Evolutionary conservation across 2,329 filamentous ascomycete genomes (phyloP).

Genomic region (Cephalotrichum gorgonifer): DNA sequence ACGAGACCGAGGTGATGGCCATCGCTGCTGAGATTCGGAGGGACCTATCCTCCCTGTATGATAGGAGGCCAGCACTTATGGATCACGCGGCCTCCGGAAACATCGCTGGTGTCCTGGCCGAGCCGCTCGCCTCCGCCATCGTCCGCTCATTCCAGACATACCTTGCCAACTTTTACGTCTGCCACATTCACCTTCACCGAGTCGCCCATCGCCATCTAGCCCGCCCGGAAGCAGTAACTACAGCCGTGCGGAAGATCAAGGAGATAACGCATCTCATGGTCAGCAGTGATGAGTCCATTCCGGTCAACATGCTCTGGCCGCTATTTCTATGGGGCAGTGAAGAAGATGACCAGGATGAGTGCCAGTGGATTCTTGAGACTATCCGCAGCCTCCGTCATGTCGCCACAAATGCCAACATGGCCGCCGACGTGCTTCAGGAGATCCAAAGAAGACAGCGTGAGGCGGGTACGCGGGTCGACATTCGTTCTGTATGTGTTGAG

Average conservation of each 20-base stretch:
- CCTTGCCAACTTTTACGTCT: conserved; percentile 46
- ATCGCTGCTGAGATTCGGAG: conserved; percentile 37
- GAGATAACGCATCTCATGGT: conserved; percentile 33
- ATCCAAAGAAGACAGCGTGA: conserved; percentile 32
- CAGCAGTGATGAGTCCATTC: conserved; percentile 32
- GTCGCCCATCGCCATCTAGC: conserved; percentile 45
- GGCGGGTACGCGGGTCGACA: conserved; percentile 27
- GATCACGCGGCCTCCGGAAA: conserved; percentile 43
- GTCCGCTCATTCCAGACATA: conserved; percentile 44
- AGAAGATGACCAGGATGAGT: conserved; percentile 34
- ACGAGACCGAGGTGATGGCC: conserved; percentile 48
- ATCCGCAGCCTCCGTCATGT: conserved; percentile 37
- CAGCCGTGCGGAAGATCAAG: conserved; percentile 37
- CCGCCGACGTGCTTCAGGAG: conserved; percentile 32
- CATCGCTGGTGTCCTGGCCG: conserved; percentile 21
- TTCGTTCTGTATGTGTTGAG: conserved; percentile 33
- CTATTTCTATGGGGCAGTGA: conserved; percentile 45
- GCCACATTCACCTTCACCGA: conserved; percentile 44
- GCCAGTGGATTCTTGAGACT: conserved; percentile 38
- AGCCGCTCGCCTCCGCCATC: conserved; percentile 36
- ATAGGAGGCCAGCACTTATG: conserved; percentile 41
- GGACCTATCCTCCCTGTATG: conserved; percentile 38
- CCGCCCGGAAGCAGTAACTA: conserved; percentile 33
- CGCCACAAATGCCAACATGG: conserved; percentile 30
- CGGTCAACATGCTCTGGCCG: conserved; percentile 48